A percentile compares a stretch with the other conserved stretches of the same genome.
phyloP scores from a whole-genome alignment of 106 monocot genomes.

The Dactylorhiza incarnata region DNA sequence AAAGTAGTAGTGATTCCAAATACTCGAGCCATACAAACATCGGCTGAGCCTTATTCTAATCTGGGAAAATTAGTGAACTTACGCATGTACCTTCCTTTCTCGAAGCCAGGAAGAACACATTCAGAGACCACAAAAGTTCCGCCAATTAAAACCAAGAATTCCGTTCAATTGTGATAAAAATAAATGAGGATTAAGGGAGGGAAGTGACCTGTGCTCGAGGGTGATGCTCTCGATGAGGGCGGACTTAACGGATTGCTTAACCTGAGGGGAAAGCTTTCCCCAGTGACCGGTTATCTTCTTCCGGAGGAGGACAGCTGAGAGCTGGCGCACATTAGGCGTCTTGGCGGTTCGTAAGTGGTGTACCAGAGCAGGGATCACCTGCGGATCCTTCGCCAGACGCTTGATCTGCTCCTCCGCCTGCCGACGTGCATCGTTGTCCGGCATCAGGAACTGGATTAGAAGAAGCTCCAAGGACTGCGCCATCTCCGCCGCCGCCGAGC shows the following conservation, averaged over 20 bases:
- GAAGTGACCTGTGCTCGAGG: constrained; percentile 60
- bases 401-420: constrained; percentile 97
- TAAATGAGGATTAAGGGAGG: background rate
- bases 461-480: constrained; percentile 90
- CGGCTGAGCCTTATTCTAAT: too few relatives aligned
- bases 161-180: background rate
- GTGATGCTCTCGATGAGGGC: constrained; percentile 93
- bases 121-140: background rate
- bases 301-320: constrained; percentile 90
- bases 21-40: too few relatives aligned
- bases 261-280: constrained; percentile 67
- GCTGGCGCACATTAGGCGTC: constrained; percentile 90
- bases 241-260: constrained; percentile 64
- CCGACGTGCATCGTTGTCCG: constrained; percentile 90
- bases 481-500: constrained; percentile 16
- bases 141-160: background rate
- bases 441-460: constrained; percentile 91
- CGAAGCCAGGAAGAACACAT: background rate
- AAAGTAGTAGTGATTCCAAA: too few relatives aligned
- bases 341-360: constrained; percentile 97
- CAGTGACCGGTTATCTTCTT: constrained; percentile 99
- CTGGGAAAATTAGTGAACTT: too few relatives aligned
- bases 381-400: constrained; percentile 82
- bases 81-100: background rate
- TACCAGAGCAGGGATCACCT: constrained; percentile 84